Evolutionary conservation across 768 basidiomycete species (phyloP).

Genomic region (Boletellus ananiceps): DNA sequence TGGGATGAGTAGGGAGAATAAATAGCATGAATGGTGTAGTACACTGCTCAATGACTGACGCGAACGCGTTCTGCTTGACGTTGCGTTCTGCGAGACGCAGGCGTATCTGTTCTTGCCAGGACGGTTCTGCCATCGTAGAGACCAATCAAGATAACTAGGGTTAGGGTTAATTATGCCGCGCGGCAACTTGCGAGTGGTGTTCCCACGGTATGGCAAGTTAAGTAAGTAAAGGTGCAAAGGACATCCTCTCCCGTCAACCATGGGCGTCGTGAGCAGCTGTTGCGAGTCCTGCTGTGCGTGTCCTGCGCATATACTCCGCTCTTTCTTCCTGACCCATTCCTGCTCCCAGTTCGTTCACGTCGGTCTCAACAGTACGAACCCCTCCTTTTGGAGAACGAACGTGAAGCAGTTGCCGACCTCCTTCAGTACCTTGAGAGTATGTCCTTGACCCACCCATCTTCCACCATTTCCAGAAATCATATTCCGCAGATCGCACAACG

Average conservation of each 20-base stretch:
- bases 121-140: slow-evolving; percentile 69
- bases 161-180: slow-evolving; percentile 20
- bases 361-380: slow-evolving; percentile 87
- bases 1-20: slow-evolving; percentile 12
- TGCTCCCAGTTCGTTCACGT: slow-evolving; percentile 64
- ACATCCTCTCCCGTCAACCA: slow-evolving; percentile 24
- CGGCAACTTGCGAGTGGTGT: slow-evolving; percentile 21
- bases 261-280: slow-evolving; percentile 78
- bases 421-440: slow-evolving; percentile 96
- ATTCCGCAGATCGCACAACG: slow-evolving; percentile 71
- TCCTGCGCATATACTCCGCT: slow-evolving; percentile 5
- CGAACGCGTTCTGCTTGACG: slow-evolving; percentile 71
- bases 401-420: slow-evolving; percentile 96
- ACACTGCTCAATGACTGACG: slow-evolving; percentile 93
- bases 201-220: slow-evolving; percentile 20
- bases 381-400: slow-evolving; percentile 84
- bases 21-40: slow-evolving; percentile 20
- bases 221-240: not conserved
- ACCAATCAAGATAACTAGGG: slow-evolving; percentile 12
- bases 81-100: slow-evolving; percentile 81
- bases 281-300: slow-evolving; percentile 79
- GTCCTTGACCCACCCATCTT: slow-evolving; percentile 24
- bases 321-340: slow-evolving; percentile 14
- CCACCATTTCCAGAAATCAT: not conserved
- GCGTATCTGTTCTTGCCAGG: slow-evolving; percentile 81